phyloP scores from a whole-genome alignment of 805 yeast genomes.

The Zygosaccharomyces lentus region DNA sequence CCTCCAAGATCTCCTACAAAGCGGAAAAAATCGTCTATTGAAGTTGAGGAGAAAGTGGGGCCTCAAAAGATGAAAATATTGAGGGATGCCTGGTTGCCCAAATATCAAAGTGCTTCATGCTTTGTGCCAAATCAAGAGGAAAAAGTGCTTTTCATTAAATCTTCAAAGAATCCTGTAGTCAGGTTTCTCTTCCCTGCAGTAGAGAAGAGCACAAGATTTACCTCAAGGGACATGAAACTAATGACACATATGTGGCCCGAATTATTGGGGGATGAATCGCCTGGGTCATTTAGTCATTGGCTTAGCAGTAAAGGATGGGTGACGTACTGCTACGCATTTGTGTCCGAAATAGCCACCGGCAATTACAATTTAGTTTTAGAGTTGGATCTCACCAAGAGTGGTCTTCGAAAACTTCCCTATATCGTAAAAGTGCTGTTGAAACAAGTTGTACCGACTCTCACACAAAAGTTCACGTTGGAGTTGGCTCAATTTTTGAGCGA shows the following conservation, averaged over 20 bases:
- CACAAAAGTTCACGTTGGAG: slow-evolving; percentile 17
- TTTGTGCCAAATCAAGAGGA: slow-evolving; percentile 24
- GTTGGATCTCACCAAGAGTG: slow-evolving; percentile 44
- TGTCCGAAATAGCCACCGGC: slow-evolving; percentile 37
- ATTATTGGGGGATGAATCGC: slow-evolving; percentile 59
- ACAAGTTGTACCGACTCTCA: slow-evolving; percentile 16
- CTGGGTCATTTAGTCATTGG: slow-evolving; percentile 44
- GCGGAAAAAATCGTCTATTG: slow-evolving; percentile 2
- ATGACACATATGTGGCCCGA: slow-evolving; percentile 49
- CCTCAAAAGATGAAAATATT: slow-evolving; percentile 20
- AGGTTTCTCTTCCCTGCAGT: slow-evolving; percentile 47
- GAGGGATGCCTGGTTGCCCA: slow-evolving; percentile 17
- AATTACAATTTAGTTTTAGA: slow-evolving; percentile 48
- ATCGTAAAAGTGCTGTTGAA: slow-evolving; percentile 38
- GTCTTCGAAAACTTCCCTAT: slow-evolving; percentile 36
- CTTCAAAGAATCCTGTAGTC: slow-evolving; percentile 35
- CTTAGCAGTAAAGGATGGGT: slow-evolving; percentile 38
- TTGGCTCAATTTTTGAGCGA: slow-evolving; percentile 46
- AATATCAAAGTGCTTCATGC: slow-evolving; percentile 17
- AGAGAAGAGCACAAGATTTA: slow-evolving; percentile 10
- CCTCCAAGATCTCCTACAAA: slow-evolving; percentile 2
- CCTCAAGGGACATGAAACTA: slow-evolving; percentile 26
- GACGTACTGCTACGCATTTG: slow-evolving; percentile 40
- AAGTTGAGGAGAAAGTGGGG: slow-evolving; percentile 1
- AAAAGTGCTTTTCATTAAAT: slow-evolving; percentile 39